A percentile compares a stretch with the other conserved stretches of the same genome.
Conservation (phyloP, 2,329 filamentous ascomycete species). For the Parafenestella ontariensis region DNA sequence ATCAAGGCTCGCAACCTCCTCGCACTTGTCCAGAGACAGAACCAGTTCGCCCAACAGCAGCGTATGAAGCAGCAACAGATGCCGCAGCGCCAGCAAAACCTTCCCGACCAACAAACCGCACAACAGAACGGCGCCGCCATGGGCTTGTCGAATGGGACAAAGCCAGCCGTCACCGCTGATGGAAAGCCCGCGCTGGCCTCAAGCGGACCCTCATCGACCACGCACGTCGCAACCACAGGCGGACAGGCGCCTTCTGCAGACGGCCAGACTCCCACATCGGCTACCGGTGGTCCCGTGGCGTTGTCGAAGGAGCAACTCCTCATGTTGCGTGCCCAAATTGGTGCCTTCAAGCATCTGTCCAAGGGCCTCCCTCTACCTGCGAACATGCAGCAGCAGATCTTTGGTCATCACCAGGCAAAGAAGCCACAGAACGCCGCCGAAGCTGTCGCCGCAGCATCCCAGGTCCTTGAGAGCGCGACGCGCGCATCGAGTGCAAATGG, state of each 20-base stretch:
- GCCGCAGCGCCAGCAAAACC: slow-evolving; percentile 62
- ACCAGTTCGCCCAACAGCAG: slow-evolving; percentile 53
- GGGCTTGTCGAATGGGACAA: slow-evolving; percentile 56
- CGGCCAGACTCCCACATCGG: slow-evolving; percentile 42
- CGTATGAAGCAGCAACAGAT: slow-evolving; percentile 59
- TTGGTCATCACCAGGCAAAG: slow-evolving; percentile 71
- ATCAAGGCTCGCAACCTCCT: slow-evolving; percentile 82
- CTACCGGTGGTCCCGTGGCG: slow-evolving; percentile 27
- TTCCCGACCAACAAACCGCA: slow-evolving; percentile 54
- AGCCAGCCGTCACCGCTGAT: slow-evolving; percentile 37
- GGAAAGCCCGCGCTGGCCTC: slow-evolving; percentile 30
- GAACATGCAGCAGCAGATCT: slow-evolving; percentile 82
- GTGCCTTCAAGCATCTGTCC: slow-evolving; percentile 87
- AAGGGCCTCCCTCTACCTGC: slow-evolving; percentile 85
- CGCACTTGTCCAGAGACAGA: slow-evolving; percentile 70
- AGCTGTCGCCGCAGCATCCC: slow-evolving; percentile 51
- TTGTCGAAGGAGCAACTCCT: slow-evolving; percentile 73
- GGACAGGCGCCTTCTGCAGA: slow-evolving; percentile 49
- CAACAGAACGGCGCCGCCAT: slow-evolving; percentile 58
- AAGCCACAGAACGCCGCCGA: slow-evolving; percentile 52
- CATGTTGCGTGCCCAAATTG: slow-evolving; percentile 83
- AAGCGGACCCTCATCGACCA: slow-evolving; percentile 28
- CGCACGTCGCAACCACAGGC: slow-evolving; percentile 33
- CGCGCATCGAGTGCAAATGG: slow-evolving; percentile 53
- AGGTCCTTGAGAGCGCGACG: slow-evolving; percentile 61